Evolutionary conservation across 73 alveolate species (phyloP), one percentile per base, ranked within the genome.

Genomic region (Uronychia binucleata): DNA sequence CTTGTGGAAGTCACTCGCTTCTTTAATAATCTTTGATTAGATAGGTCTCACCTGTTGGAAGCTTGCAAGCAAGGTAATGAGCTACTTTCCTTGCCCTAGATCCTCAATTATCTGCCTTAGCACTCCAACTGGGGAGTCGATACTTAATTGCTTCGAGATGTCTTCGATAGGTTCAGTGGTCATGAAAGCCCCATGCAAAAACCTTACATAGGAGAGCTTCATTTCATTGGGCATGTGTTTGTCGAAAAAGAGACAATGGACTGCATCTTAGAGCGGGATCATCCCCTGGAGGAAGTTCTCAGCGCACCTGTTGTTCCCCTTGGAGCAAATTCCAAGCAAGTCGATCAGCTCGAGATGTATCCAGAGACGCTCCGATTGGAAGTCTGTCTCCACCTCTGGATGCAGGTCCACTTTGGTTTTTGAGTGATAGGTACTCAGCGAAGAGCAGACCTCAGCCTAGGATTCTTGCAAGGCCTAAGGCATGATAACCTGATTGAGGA

Each of bases 121-220:
- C 5, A 75, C 8, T 5, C 1, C 32, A 28, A 28, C 81, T 26
- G 59, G 1, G 1, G 59, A 28, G 58, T 75, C 81, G 1, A 26
- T 58, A 28, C 27, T 1, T 8, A 26, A 28, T 75, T 28, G 8
- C 32, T 75, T 75, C n/a, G 31, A 1, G 5, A 28, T 46, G 67
- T 46, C 67, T 46, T 46, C 81, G 5, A 75, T 27, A 5, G 25
- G 59, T 75, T 75, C 81, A 28, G 58, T 30, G 8, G 28, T 30
- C 27, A 75, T 8, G 81, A 28, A 75, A 25, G 30, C 81, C 30
- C 81, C 81, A 75, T 75, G 81, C 1, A 75, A 58, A 30, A 26
- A 75, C 27, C 81, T 25, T 5, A 28, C 28, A 30, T 75, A 75
- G 8, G 81, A 58, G 30, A 75, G 5, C 81, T 30, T 75, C 31